phyloP scores from a whole-genome alignment of 768 basidiomycete species.

The Tylopilus subfusipes region DNA sequence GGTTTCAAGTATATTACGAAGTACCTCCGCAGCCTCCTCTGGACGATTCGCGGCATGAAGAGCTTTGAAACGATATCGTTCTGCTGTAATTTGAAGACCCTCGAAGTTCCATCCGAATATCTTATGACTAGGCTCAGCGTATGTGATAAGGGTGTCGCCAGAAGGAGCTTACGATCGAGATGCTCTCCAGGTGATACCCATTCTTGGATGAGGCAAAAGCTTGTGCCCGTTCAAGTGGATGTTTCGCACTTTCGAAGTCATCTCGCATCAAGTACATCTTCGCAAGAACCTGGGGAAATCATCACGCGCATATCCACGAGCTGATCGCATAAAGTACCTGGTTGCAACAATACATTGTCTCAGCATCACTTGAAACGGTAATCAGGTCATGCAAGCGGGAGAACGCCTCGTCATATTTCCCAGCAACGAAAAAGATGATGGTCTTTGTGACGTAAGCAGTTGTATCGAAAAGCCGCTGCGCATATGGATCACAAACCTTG shows the following conservation, averaged over 20 bases:
- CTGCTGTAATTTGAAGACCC: not conserved
- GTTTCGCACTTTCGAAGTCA: too few relatives aligned
- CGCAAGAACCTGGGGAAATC: too few relatives aligned
- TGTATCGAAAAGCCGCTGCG: too few relatives aligned
- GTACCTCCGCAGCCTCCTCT: not conserved
- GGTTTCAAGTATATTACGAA: too few relatives aligned
- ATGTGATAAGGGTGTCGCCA: not conserved
- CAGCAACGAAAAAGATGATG: not conserved
- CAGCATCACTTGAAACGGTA: not conserved
- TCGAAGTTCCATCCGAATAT: constrained; percentile 10
- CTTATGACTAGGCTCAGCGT: not conserved
- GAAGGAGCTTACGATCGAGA: not conserved
- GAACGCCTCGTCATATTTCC: not conserved
- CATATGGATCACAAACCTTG: not conserved
- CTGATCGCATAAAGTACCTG: too few relatives aligned
- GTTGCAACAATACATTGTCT: not conserved
- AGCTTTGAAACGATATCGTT: not conserved
- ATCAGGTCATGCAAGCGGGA: not conserved
- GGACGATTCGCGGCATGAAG: not conserved
- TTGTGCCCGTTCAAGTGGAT: not conserved
- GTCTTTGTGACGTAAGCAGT: too few relatives aligned
- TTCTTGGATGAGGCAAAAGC: not conserved
- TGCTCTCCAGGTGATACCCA: not conserved
- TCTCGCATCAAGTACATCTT: too few relatives aligned
- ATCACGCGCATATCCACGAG: too few relatives aligned